Conservation (phyloP, 495 filamentous ascomycete genomes). For the Xylaria flabelliformis region DNA sequence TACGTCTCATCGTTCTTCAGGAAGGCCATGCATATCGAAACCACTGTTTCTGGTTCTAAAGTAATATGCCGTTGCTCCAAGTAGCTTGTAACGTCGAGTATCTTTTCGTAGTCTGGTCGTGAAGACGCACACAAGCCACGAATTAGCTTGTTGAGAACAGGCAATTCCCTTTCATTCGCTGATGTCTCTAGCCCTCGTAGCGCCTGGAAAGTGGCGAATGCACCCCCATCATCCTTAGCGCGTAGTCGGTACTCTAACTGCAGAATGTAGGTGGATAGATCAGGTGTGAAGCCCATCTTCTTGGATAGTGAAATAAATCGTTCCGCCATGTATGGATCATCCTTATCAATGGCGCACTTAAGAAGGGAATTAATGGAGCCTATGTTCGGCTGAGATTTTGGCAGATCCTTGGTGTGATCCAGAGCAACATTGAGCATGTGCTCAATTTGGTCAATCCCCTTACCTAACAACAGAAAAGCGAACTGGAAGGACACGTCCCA, state of each 20-base stretch:
- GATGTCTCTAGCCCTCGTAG: conserved; percentile 59
- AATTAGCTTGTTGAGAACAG: conserved; percentile 76
- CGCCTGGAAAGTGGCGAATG: conserved; percentile 66
- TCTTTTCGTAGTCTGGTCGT: conserved; percentile 62
- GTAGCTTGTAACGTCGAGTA: conserved; percentile 76
- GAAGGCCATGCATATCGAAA: conserved; percentile 71
- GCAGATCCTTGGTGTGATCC: conserved; percentile 50
- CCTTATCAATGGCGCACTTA: conserved; percentile 70
- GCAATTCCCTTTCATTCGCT: conserved; percentile 61
- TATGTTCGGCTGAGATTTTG: conserved; percentile 62
- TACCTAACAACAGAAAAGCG: conserved; percentile 71
- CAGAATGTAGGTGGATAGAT: conserved; percentile 71
- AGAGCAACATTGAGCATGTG: conserved; percentile 69
- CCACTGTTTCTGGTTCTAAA: conserved; percentile 74
- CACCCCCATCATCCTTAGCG: conserved; percentile 70
- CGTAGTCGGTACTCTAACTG: conserved; percentile 77
- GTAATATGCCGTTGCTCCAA: conserved; percentile 72
- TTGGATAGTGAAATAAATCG: conserved; percentile 69
- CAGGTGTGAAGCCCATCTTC: conserved; percentile 66
- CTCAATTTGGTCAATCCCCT: conserved; percentile 71
- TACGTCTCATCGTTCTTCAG: conserved; percentile 73
- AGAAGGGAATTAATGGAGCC: conserved; percentile 77
- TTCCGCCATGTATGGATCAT: conserved; percentile 74
- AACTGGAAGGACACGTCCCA: conserved; percentile 78
- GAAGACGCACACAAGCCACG: conserved; percentile 68